Evolutionary conservation across 208 protist genomes (phyloP).

Genomic region (Trypanosoma scelopori): DNA sequence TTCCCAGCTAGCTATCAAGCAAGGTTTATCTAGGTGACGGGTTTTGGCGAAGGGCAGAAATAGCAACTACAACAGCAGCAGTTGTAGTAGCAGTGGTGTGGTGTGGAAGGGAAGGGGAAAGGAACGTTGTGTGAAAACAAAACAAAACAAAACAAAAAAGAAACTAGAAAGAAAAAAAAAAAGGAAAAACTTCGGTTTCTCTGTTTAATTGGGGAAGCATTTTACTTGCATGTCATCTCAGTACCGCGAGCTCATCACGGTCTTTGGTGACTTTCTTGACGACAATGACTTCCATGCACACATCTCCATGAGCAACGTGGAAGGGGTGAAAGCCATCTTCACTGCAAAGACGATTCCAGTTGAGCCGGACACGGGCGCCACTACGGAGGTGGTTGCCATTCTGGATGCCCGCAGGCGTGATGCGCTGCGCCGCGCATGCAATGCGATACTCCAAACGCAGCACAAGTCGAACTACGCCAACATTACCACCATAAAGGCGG

Average conservation of each 20-base stretch:
- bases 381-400: slow-evolving; percentile 10
- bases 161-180: neutral
- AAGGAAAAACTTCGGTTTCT: neutral
- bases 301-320: slow-evolving; percentile 44
- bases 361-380: slow-evolving; percentile 16
- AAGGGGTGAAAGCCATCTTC: slow-evolving; percentile 59
- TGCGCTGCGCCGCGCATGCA: slow-evolving; percentile 35
- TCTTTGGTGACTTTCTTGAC: slow-evolving; percentile 43
- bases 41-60: neutral
- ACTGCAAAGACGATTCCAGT: slow-evolving; percentile 32
- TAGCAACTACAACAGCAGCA: neutral
- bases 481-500: slow-evolving; percentile 45
- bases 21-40: neutral
- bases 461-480: neutral
- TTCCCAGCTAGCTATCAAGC: neutral
- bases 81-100: too few relatives aligned
- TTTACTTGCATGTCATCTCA: slow-evolving; percentile 49
- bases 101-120: too few relatives aligned
- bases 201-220: neutral
- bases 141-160: neutral
- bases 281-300: slow-evolving; percentile 50
- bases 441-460: slow-evolving; percentile 20
- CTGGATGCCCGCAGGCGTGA: slow-evolving; percentile 38
- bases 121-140: too few relatives aligned
- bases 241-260: slow-evolving; percentile 48